Percentiles rank a stretch among this genome's conserved stretches.
These are phyloP conservation scores for Termitomyces eurrhizus DNA, from an alignment of 768 basidiomycete genomes.

Conservation along the genomic window DNA sequence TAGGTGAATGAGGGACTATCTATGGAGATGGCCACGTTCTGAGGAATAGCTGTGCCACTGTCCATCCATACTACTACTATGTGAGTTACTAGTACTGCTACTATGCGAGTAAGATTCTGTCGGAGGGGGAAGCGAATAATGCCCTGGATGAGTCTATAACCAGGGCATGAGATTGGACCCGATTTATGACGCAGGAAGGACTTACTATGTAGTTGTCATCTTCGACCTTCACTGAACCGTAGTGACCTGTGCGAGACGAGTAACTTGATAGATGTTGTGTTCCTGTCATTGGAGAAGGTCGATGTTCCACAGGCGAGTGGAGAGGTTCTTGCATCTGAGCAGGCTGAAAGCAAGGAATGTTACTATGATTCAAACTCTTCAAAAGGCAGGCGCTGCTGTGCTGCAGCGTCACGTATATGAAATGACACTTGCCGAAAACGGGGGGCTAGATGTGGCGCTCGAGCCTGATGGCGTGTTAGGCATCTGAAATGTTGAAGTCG, in stretches of 20 bases:
- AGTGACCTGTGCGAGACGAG: constrained; percentile 42
- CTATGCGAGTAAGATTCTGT: constrained; percentile 39
- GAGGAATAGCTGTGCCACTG: constrained; percentile 65
- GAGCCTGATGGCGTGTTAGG: constrained; percentile 71
- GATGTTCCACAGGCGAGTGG: constrained; percentile 47
- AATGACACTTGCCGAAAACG: constrained; percentile 84
- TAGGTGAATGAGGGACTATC: constrained; percentile 31
- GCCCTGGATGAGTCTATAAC: constrained; percentile 30
- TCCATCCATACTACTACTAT: constrained; percentile 43
- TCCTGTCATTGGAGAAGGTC: constrained; percentile 37
- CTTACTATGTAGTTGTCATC: constrained; percentile 59
- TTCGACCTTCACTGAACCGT: constrained; percentile 61
- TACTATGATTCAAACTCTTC: constrained; percentile 51
- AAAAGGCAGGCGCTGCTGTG: not conserved
- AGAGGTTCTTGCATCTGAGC: constrained; percentile 60
- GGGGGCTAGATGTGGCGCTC: constrained; percentile 70
- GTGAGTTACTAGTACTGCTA: constrained; percentile 21
- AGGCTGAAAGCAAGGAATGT: constrained; percentile 49
- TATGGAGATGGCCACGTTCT: constrained; percentile 59
- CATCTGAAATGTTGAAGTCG: constrained; percentile 54
- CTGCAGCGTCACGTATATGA: constrained; percentile 21
- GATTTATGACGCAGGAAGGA: not conserved
- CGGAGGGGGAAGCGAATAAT: constrained; percentile 37
- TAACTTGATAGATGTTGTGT: constrained; percentile 36
- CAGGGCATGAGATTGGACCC: constrained; percentile 10